Evolutionary conservation across 148 eudicot genomes (phyloP).

Genomic region (Camellia granthamiana): DNA sequence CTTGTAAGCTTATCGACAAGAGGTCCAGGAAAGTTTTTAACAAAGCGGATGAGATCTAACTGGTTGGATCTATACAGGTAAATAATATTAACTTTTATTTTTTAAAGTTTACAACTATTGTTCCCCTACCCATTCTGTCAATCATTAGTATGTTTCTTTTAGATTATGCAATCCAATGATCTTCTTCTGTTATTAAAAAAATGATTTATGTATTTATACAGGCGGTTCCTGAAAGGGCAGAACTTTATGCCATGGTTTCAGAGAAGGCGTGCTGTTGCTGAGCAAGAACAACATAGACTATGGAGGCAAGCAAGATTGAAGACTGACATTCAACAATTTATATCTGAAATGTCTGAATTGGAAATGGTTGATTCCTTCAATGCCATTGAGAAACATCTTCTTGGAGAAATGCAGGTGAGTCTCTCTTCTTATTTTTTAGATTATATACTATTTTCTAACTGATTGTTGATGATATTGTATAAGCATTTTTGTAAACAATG

Average conservation of each 20-base stretch:
- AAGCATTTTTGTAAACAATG: background rate
- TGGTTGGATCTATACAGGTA: slow-evolving; percentile 97
- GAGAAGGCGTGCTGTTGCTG: slow-evolving; percentile 80
- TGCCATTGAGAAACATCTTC: slow-evolving; percentile 84
- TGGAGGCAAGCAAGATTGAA: slow-evolving; percentile 91
- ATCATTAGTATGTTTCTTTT: background rate
- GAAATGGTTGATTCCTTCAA: slow-evolving; percentile 86
- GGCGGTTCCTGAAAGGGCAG: slow-evolving; percentile 81
- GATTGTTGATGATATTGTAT: background rate
- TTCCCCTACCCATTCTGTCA: background rate
- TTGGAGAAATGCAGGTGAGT: slow-evolving; percentile 71
- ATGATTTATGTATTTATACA: slow-evolving; percentile 23
- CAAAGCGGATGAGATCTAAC: slow-evolving; percentile 87
- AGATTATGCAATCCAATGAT: background rate
- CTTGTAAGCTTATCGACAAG: slow-evolving; percentile 70
- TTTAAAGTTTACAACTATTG: background rate
- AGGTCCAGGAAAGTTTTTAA: slow-evolving; percentile 95
- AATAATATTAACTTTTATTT: background rate
- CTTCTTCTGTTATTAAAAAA: background rate
- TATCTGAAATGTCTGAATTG: slow-evolving; percentile 72
- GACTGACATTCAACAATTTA: slow-evolving; percentile 59
- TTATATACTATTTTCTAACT: background rate
- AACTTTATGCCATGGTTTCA: slow-evolving; percentile 91
- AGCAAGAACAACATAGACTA: slow-evolving; percentile 72
- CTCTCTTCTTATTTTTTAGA: background rate